A percentile compares a stretch with the other conserved stretches of the same genome.
These are phyloP conservation scores for Tolypocladium pustulatum DNA, from an alignment of 2,329 filamentous ascomycete genomes.

Conservation along the genomic window DNA sequence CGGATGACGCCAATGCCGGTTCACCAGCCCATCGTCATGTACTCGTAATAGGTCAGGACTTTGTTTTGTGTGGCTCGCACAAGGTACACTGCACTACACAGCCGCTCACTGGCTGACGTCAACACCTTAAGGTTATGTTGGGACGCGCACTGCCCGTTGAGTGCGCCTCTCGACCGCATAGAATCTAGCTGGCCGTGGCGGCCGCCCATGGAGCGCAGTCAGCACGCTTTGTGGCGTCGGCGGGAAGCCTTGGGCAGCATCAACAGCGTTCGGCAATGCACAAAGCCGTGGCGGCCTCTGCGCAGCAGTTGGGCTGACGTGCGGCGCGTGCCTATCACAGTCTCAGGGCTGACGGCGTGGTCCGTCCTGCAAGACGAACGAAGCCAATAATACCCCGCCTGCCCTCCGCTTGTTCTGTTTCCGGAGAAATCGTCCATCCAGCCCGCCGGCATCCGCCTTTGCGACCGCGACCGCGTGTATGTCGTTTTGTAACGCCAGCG, in stretches of 20 bases:
- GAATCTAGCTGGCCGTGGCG: not conserved
- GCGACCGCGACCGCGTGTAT: not conserved
- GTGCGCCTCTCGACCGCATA: not conserved
- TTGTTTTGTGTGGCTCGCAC: not conserved
- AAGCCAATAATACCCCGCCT: not conserved
- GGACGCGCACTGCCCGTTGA: not conserved
- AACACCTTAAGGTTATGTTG: not conserved
- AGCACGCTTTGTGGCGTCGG: too few species aligned
- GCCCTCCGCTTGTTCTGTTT: not conserved
- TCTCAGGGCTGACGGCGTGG: not conserved
- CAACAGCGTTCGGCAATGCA: not conserved
- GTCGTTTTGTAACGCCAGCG: not conserved
- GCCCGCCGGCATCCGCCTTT: not conserved
- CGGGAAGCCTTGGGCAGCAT: too few species aligned
- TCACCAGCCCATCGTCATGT: not conserved
- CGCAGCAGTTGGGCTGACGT: not conserved
- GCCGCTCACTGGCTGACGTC: not conserved
- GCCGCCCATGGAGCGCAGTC: too few species aligned
- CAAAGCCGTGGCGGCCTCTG: not conserved
- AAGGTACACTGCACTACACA: not conserved
- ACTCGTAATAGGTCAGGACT: not conserved
- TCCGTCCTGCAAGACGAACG: not conserved
- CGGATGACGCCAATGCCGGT: not conserved
- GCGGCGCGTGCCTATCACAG: not conserved
- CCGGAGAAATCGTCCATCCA: not conserved